phyloP scores from a whole-genome alignment of 1,139 yeast species.

The Saccharomycopsis hybrid region DNA sequence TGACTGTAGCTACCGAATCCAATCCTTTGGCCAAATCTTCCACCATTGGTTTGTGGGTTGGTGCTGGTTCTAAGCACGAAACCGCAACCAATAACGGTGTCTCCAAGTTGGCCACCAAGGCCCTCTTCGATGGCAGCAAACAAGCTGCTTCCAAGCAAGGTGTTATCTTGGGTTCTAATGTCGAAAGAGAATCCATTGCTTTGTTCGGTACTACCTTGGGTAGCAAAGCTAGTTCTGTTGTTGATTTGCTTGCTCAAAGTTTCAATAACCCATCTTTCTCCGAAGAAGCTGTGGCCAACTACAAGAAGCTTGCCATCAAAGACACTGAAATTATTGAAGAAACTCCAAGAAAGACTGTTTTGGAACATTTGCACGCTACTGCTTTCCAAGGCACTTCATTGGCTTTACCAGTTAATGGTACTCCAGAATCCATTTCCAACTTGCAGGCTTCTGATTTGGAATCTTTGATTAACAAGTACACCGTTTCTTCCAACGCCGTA shows the following conservation, averaged over 20 bases:
- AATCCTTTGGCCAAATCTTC: slow-evolving; percentile 51
- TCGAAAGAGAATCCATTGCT: slow-evolving; percentile 30
- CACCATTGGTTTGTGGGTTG: slow-evolving; percentile 61
- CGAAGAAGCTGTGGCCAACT: slow-evolving; percentile 32
- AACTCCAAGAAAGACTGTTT: slow-evolving; percentile 36
- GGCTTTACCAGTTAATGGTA: slow-evolving; percentile 70
- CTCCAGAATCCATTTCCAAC: slow-evolving; percentile 51
- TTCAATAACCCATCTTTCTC: slow-evolving; percentile 28
- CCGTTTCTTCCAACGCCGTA: slow-evolving; percentile 57
- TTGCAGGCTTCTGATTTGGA: slow-evolving; percentile 54
- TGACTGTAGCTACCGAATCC: slow-evolving; percentile 63
- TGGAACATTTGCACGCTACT: slow-evolving; percentile 70
- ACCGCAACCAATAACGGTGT: slow-evolving; percentile 77
- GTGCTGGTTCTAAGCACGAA: slow-evolving; percentile 76
- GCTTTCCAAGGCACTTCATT: slow-evolving; percentile 83
- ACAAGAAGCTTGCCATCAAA: slow-evolving; percentile 33
- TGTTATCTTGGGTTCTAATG: slow-evolving; percentile 32
- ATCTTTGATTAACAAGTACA: slow-evolving; percentile 49
- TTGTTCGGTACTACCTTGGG: slow-evolving; percentile 19
- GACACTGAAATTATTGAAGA: slow-evolving; percentile 36
- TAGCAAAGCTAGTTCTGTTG: slow-evolving; percentile 4
- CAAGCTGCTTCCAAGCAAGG: slow-evolving; percentile 40
- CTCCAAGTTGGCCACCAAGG: slow-evolving; percentile 53
- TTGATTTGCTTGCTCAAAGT: slow-evolving; percentile 23
- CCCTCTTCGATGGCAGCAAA: slow-evolving; percentile 41